These are phyloP conservation scores for Garcia nutans DNA, from an alignment of 345 rosid genomes.

Conservation along the genomic window DNA sequence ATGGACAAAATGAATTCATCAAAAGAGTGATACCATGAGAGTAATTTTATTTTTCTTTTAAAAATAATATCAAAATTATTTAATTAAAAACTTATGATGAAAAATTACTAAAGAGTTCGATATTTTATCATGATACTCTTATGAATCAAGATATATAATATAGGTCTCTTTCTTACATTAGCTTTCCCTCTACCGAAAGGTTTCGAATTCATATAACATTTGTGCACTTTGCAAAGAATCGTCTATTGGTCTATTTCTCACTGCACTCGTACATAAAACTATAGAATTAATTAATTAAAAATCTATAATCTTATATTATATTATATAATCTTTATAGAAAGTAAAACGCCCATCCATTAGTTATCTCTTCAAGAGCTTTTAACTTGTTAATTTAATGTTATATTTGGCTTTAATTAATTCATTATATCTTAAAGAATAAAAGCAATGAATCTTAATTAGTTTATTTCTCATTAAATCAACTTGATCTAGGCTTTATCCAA, in stretches of 20 bases:
- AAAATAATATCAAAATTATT: no score
- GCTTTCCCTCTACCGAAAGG: conserved; percentile 9
- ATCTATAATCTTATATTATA: not conserved
- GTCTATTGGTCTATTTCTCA: conserved; percentile 11
- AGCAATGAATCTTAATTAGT: conserved; percentile 13
- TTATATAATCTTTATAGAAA: conserved; percentile 4
- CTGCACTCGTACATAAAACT: not conserved
- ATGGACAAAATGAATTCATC: no score
- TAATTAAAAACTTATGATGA: no score
- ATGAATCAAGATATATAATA: not conserved
- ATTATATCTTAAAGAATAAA: conserved; percentile 11
- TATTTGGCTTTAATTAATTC: conserved; percentile 13
- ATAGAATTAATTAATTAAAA: not conserved
- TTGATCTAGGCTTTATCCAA: conserved; percentile 31
- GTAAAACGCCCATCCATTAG: conserved; percentile 13
- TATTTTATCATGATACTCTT: not conserved
- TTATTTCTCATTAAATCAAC: conserved; percentile 25
- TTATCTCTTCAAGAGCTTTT: conserved; percentile 11
- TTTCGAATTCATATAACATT: not conserved
- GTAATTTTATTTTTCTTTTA: no score
- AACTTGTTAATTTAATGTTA: conserved; percentile 4
- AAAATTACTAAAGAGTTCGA: no score
- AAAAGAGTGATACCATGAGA: no score
- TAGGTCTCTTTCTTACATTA: not conserved
- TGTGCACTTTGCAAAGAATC: conserved; percentile 6